These are phyloP conservation scores for Themeda triandra DNA, from an alignment of 176 grass and related monocot genomes.

Conservation along the genomic window DNA sequence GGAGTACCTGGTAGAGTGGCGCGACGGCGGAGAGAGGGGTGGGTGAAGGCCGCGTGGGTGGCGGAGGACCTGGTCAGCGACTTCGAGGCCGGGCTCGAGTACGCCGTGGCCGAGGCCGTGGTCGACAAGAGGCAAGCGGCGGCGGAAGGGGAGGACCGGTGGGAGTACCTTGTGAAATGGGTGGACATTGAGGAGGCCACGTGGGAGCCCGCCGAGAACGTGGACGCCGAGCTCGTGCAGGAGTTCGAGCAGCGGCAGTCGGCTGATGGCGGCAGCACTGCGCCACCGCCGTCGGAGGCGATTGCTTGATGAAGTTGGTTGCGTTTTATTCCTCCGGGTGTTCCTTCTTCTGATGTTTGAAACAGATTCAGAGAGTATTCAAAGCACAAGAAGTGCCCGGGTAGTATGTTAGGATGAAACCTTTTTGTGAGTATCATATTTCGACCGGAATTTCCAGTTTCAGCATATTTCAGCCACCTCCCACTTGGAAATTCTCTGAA, in stretches of 20 bases:
- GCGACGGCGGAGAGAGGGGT: constrained; percentile 80
- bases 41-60: constrained; percentile 78
- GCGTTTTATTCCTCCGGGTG: not conserved
- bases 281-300: constrained; percentile 1
- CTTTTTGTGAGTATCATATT: not conserved
- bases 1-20: constrained; percentile 93
- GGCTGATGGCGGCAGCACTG: not conserved
- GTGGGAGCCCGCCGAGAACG: constrained; percentile 95
- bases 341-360: not conserved
- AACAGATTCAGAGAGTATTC: too few relatives aligned
- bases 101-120: constrained; percentile 73
- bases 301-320: not conserved
- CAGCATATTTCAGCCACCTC: not conserved
- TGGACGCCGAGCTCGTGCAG: constrained; percentile 74
- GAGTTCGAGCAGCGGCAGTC: constrained; percentile 57
- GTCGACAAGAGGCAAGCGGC: constrained; percentile 43
- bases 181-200: constrained; percentile 69
- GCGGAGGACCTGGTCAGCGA: constrained; percentile 79
- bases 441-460: not conserved
- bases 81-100: constrained; percentile 85
- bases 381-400: too few relatives aligned
- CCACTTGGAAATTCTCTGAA: too few relatives aligned
- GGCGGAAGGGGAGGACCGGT: constrained; percentile 42
- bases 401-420: not conserved
- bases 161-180: constrained; percentile 97